Conservation (phyloP, 2,329 filamentous ascomycete genomes). For the Thielaviopsis cerberus region DNA sequence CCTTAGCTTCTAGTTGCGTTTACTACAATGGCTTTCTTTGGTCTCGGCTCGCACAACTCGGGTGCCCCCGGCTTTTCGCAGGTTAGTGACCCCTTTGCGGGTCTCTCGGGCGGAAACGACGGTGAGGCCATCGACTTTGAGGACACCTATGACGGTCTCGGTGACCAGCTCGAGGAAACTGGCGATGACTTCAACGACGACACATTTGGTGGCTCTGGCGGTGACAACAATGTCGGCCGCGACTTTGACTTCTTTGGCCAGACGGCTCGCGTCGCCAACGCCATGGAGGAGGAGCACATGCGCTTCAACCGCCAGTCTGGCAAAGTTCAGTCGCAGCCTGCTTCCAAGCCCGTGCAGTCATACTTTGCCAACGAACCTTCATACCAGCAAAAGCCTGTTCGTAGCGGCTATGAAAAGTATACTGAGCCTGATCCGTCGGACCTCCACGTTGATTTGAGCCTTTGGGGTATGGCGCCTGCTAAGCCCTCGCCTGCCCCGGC, state of each 20-base stretch:
- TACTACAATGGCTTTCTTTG: conserved; percentile 70
- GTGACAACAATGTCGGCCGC: conserved; percentile 47
- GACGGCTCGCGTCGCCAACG: conserved; percentile 70
- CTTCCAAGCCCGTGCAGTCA: conserved; percentile 17
- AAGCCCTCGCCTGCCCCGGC: conserved; percentile 23
- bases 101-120: conserved; percentile 45
- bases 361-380: conserved; percentile 9
- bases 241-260: conserved; percentile 96
- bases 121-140: conserved; percentile 60
- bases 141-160: conserved; percentile 90
- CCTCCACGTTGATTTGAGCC: conserved; percentile 76
- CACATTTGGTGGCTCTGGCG: conserved; percentile 56
- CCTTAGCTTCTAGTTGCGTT: neutral
- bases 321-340: conserved; percentile 16
- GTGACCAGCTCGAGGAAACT: conserved; percentile 74
- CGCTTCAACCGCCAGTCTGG: conserved; percentile 56
- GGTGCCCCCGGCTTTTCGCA: conserved; percentile 67
- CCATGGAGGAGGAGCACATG: conserved; percentile 78
- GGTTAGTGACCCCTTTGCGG: conserved; percentile 69
- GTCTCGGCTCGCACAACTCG: conserved; percentile 49
- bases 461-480: conserved; percentile 62
- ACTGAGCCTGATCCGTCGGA: conserved; percentile 68
- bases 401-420: conserved; percentile 84
- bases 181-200: conserved; percentile 94
- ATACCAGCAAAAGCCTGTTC: conserved; percentile 35